Base-by-base conservation (phyloP, 129 eudicot genomes). In the Lactuca sativa region DNA sequence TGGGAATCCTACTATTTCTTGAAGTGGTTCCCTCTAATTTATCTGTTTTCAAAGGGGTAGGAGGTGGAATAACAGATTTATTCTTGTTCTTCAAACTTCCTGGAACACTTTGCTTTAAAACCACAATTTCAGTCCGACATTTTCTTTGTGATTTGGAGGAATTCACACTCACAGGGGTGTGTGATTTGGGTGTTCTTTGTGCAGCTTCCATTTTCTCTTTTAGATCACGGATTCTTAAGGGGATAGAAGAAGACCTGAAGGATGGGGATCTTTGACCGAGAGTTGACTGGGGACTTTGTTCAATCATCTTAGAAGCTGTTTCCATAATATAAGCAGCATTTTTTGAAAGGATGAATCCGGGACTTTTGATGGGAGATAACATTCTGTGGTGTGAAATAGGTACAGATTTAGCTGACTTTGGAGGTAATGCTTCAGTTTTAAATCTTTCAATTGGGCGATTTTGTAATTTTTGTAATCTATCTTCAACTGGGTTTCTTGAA, bases 301-400 rank as follows among this genome's bases (percentile, higher is more conserved):
- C 95, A 33, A 83, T 82, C 9, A 93, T 85, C 78, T 81, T 90
- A 21, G 97, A 82, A 67, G 99, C 99, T 53, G 86, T 85, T 72
- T 93, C 97, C 89, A 90, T 85, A 34, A 93, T 70, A 68, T 79
- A 90, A 37, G 93, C 82, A 3, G 97, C 90, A 73, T 87, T 79
- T 77, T 81, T 87, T 7, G 97, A 76, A 32, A 95, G 86, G 6
- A 90, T 71, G 47, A 90, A 90, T 6, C 97, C 97, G n/a, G 99
- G 97, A 81, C 97, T 87, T 76, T 93, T 93, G 68, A 93, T 90
- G 40, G 97, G 99, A 68, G 99, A 93, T 72, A 93, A 75, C 70
- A 90, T 85, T 71, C 87, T 79, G 77, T 85, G 81, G 73, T 87
- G 95, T 52, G 90, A 62, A 69, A 86, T 78, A 18, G 97, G 81